Evolutionary conservation across 805 yeast genomes (phyloP), one percentile per base, ranked within the genome.

Genomic region (Saccharomycopsis babjevae): DNA sequence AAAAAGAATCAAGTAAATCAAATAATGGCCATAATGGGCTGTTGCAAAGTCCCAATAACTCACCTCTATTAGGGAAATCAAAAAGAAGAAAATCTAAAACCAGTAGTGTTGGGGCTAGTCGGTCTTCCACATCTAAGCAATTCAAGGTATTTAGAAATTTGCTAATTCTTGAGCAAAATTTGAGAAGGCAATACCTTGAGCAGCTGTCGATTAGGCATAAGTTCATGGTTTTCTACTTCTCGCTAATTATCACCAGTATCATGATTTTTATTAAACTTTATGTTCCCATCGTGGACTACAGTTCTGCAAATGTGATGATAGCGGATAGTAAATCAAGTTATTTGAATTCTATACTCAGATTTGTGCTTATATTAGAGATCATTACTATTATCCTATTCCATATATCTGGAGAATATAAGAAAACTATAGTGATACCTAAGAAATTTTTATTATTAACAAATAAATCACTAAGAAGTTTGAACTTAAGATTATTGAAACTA

Each of bases 341-440:
- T 22, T 54, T 55, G 32, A 46, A 50, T 40, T 36, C 57, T 7
- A 54, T 74, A 28, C 68, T 79, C 22, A 74, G 84, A 68, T 83
- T 89, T 57, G 69, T 83, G 15, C 79, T 88, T 3, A 75, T 86
- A 18, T 84, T 86, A 58, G 79, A 83, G 20, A 66, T 81, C 34
- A 83, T 92, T 20, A 88, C 97, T 0, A 73, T 91, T 60, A 78
- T 83, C 30, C 75, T 93, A 52, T 93, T 89, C 72, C 91, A 88
- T 68, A 72, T 93, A 40, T 86, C 96, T 28, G 99, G 99, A 0
- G 94, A 91, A 73, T 94, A 93, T 72, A 82, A 82, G 61, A 82
- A 94, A 63, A 89, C 97, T 0, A 88, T 93, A 59, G 86, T 88
- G 16, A 76, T 84, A 50, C 96, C 97, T 1, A 80, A 96, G 63